These are phyloP conservation scores for Nakazawaea peltata DNA, from an alignment of 805 yeast genomes.

Conservation along the genomic window DNA sequence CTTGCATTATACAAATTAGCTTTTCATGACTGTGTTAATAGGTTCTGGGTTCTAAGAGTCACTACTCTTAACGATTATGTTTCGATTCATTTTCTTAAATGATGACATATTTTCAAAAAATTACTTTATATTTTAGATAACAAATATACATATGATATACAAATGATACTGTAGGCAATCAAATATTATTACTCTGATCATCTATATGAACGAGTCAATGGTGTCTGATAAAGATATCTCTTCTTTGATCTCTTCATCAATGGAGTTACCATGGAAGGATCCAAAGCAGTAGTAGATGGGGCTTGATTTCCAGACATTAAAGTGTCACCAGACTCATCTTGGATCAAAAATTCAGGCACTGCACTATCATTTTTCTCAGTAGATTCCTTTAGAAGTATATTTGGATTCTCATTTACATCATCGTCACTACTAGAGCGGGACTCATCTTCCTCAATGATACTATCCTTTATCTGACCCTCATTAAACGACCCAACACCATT, in stretches of 20 bases:
- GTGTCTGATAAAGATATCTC: slow-evolving; percentile 7
- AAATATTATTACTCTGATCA: too few species aligned
- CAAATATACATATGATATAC: background rate
- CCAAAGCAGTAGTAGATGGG: background rate
- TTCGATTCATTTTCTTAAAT: too few species aligned
- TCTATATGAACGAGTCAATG: slow-evolving; percentile 7
- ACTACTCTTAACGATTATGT: too few species aligned
- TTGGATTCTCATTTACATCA: too few species aligned
- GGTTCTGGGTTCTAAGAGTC: slow-evolving; percentile 1
- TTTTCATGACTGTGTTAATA: slow-evolving; percentile 11
- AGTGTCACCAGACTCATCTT: slow-evolving; percentile 7
- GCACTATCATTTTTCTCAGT: background rate
- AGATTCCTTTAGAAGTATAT: too few species aligned
- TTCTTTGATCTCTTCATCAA: slow-evolving; percentile 5
- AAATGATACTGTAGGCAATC: too few species aligned
- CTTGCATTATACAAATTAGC: slow-evolving; percentile 1
- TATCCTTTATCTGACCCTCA: background rate
- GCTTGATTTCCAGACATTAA: slow-evolving; percentile 2
- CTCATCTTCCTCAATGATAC: background rate
- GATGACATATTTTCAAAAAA: too few species aligned
- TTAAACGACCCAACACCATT: too few species aligned
- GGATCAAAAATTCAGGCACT: background rate
- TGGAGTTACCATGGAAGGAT: slow-evolving; percentile 3
- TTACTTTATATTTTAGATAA: background rate
- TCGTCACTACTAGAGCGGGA: too few species aligned